These are phyloP conservation scores for Rhinocladiella mackenziei DNA, from an alignment of 2,329 filamentous ascomycete species.

Conservation along the genomic window DNA sequence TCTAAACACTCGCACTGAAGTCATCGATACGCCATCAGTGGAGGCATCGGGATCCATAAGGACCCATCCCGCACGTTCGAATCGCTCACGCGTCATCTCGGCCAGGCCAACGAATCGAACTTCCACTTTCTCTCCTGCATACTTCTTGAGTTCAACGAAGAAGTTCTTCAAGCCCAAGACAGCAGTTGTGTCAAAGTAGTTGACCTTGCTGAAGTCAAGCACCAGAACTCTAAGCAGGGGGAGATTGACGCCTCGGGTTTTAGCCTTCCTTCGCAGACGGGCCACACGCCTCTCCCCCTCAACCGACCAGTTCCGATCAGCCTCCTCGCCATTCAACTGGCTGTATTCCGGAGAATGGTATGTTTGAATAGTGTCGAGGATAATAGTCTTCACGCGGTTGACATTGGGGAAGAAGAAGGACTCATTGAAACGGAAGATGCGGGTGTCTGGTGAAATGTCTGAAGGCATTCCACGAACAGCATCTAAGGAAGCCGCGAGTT, in stretches of 20 bases:
- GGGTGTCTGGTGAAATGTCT: slow-evolving; percentile 46
- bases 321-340: slow-evolving; percentile 35
- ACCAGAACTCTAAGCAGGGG: slow-evolving; percentile 48
- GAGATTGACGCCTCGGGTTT: slow-evolving; percentile 34
- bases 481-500: slow-evolving; percentile 30
- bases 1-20: slow-evolving; percentile 17
- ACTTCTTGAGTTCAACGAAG: slow-evolving; percentile 47
- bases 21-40: slow-evolving; percentile 6
- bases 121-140: slow-evolving; percentile 46
- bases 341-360: slow-evolving; percentile 42
- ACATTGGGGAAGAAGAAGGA: slow-evolving; percentile 61
- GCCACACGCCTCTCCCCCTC: slow-evolving; percentile 47
- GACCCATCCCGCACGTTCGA: slow-evolving; percentile 36
- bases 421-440: slow-evolving; percentile 55
- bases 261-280: slow-evolving; percentile 43
- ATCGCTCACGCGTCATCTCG: slow-evolving; percentile 36
- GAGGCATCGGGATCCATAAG: slow-evolving; percentile 22
- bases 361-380: slow-evolving; percentile 51
- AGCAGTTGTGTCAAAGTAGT: slow-evolving; percentile 53
- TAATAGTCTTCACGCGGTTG: slow-evolving; percentile 48
- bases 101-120: slow-evolving; percentile 50
- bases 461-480: slow-evolving; percentile 23
- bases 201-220: slow-evolving; percentile 51
- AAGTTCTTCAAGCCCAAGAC: slow-evolving; percentile 49
- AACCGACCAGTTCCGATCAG: slow-evolving; percentile 54